Conservation (phyloP, 2,329 filamentous ascomycete species). For the Ascochyta koolunga region DNA sequence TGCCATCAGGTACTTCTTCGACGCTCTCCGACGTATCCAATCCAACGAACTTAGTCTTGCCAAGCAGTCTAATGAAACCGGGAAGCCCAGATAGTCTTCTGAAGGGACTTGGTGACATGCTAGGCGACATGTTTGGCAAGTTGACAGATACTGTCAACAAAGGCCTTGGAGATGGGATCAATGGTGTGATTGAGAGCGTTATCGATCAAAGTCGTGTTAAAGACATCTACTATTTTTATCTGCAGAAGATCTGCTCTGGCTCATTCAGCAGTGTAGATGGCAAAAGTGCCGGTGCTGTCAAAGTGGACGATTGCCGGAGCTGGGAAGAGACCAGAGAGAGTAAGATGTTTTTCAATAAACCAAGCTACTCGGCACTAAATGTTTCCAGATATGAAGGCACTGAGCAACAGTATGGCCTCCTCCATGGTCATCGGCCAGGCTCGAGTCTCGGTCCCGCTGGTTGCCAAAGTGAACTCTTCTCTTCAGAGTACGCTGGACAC, state of each 20-base stretch:
- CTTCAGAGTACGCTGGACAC: slow-evolving; percentile 4
- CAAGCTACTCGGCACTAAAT: background rate
- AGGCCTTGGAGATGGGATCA: slow-evolving; percentile 17
- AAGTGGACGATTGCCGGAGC: slow-evolving; percentile 15
- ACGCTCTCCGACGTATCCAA: slow-evolving; percentile 8
- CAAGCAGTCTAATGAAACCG: slow-evolving; percentile 16
- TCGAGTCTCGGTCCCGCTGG: slow-evolving; percentile 22
- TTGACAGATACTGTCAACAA: slow-evolving; percentile 18
- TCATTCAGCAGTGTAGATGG: background rate
- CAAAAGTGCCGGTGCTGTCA: background rate
- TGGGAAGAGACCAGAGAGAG: slow-evolving; percentile 15
- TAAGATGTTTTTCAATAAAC: background rate
- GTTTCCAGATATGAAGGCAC: slow-evolving; percentile 9
- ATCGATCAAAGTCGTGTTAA: slow-evolving; percentile 10
- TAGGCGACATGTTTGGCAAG: slow-evolving; percentile 13
- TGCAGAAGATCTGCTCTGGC: slow-evolving; percentile 17
- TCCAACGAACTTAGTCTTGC: slow-evolving; percentile 16
- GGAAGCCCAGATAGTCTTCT: slow-evolving; percentile 17
- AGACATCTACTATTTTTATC: slow-evolving; percentile 24
- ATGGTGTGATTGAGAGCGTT: slow-evolving; percentile 14
- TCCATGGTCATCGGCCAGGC: slow-evolving; percentile 22
- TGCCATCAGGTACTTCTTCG: slow-evolving; percentile 4
- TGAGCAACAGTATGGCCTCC: slow-evolving; percentile 14
- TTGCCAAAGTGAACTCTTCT: slow-evolving; percentile 15
- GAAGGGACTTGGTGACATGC: background rate